Percentiles rank a stretch among this genome's conserved stretches.
phyloP scores from a whole-genome alignment of 2,329 filamentous ascomycete genomes.

The Colletotrichum falcatum region DNA sequence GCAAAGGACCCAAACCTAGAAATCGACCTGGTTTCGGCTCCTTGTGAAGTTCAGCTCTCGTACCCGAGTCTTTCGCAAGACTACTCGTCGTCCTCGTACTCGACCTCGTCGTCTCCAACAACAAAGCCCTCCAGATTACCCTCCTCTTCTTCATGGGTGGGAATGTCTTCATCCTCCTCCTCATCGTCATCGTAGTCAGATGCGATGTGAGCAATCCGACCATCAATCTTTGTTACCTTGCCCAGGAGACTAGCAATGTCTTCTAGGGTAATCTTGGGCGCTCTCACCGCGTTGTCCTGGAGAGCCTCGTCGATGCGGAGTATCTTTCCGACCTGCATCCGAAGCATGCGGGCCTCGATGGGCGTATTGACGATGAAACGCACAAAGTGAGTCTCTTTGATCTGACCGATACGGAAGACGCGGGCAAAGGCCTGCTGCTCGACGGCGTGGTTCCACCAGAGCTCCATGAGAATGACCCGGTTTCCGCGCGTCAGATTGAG shows the following conservation, averaged over 20 bases:
- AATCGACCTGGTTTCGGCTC: background rate
- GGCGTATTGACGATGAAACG: slow-evolving; percentile 67
- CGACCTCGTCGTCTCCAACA: slow-evolving; percentile 9
- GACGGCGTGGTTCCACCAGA: slow-evolving; percentile 69
- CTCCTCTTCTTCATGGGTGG: background rate
- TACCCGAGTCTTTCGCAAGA: background rate
- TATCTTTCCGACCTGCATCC: slow-evolving; percentile 67
- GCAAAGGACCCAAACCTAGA: background rate
- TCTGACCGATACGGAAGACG: slow-evolving; percentile 74
- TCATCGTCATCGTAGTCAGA: slow-evolving; percentile 3
- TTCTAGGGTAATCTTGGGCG: background rate
- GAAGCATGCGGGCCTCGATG: slow-evolving; percentile 68
- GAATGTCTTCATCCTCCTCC: background rate
- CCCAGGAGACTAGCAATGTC: slow-evolving; percentile 18
- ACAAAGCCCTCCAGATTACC: background rate
- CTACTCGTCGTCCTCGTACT: background rate
- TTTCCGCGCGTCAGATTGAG: slow-evolving; percentile 59
- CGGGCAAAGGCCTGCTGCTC: slow-evolving; percentile 73
- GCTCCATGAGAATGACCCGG: slow-evolving; percentile 65
- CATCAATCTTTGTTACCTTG: background rate
- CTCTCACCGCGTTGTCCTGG: background rate
- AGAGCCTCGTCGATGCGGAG: background rate
- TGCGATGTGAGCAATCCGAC: background rate
- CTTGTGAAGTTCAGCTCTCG: background rate
- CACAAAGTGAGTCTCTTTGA: slow-evolving; percentile 68